phyloP scores from a whole-genome alignment of 2,329 filamentous ascomycete species.

The Penicillium sp. region DNA sequence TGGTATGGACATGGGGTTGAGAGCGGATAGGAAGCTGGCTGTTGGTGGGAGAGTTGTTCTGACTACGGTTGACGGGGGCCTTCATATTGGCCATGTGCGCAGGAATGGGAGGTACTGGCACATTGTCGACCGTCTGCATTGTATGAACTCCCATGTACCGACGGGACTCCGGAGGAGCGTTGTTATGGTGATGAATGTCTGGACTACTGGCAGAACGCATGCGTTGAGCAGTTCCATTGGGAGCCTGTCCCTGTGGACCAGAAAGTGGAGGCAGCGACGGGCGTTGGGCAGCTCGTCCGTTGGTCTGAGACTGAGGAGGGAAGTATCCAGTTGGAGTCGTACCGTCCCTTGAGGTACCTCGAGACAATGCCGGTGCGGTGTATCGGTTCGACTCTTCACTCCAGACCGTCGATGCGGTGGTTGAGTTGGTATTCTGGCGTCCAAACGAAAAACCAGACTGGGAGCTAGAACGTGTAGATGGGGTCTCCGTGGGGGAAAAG shows the following conservation, averaged over 20 bases:
- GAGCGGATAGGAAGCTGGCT: conserved; percentile 67
- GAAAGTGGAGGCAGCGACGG: conserved; percentile 79
- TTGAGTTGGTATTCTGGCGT: conserved; percentile 69
- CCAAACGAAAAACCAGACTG: conserved; percentile 76
- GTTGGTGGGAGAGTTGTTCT: conserved; percentile 76
- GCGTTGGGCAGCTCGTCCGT: conserved; percentile 62
- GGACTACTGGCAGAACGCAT: conserved; percentile 93
- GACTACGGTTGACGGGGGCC: conserved; percentile 71
- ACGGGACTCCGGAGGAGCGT: conserved; percentile 46
- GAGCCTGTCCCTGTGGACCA: conserved; percentile 54
- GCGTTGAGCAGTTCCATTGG: conserved; percentile 63
- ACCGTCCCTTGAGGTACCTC: conserved; percentile 78
- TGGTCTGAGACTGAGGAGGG: conserved; percentile 63
- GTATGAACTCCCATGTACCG: conserved; percentile 59
- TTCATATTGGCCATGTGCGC: conserved; percentile 67
- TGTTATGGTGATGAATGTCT: conserved; percentile 75
- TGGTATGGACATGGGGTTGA: conserved; percentile 51
- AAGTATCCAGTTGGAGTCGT: conserved; percentile 67
- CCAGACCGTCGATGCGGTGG: conserved; percentile 55
- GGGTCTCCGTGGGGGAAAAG: conserved; percentile 81
- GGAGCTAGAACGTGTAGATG: conserved; percentile 61
- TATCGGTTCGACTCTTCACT: conserved; percentile 79
- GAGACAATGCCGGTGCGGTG: conserved; percentile 83
- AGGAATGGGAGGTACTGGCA: conserved; percentile 79
- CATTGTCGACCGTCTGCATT: conserved; percentile 57